Evolutionary conservation across 768 basidiomycete genomes (phyloP), one percentile per base, ranked within the genome.

Genomic region (Naematelia aurantialba): DNA sequence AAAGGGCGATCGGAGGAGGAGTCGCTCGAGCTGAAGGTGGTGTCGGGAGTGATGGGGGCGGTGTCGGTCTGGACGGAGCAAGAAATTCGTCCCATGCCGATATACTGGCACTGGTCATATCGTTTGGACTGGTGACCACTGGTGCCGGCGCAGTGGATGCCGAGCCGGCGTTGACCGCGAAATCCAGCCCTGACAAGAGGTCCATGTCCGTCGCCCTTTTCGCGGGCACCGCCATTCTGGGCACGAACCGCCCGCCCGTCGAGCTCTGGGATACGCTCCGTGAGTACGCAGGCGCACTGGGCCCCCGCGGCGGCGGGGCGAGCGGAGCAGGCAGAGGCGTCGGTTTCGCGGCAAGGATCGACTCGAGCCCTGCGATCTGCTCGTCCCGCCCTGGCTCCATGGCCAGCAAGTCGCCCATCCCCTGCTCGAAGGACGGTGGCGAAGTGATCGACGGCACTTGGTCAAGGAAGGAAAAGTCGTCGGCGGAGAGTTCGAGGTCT

Each of bases 381-480:
- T 69, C 65, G 3, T 52, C 56, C 17, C 60, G 30, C 1, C 62
- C 67, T 0, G 56, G 42, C 21, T 69, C 66, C 11, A 70, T 4
- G 1, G 58, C 58, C 39, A 73, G 61, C 83, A 86, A 56, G 79
- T 80, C 72, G 85, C 87, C 30, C 83, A 84, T 58, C 14, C 66
- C 71, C 19, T 44, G 27, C 22, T 67, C 73, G 5, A 54, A 34
- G 4, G 55, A 57, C 1, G 63, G 60, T 17, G 56, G 56, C 4
- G 46, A 26, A 12, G 62, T 26, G 30, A 76, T 47, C 1, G 75
- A 67, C 0, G 75, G 75, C 3, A 78, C 75, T 56, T 78, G 72
- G 19, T 62, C 66, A 19, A 94, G 80, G 70, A 88, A 92, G 63
- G 89, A 87, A 26, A 94, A 80, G 72, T 94, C 91, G 58, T 89